Conservation (phyloP, 106 monocot species). For the Iris macrosiphon region DNA sequence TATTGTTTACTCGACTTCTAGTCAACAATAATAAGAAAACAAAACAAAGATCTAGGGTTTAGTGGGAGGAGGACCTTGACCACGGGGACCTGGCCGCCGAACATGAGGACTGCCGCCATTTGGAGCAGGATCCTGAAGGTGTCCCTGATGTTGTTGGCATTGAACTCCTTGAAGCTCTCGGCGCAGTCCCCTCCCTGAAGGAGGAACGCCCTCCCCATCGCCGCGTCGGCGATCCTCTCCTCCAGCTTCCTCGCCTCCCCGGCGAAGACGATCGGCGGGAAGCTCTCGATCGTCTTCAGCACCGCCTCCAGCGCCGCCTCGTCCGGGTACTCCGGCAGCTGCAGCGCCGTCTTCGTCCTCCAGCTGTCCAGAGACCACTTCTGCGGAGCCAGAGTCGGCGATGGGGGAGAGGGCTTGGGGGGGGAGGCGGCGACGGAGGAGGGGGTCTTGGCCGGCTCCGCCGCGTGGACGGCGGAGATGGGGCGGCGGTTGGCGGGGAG, state of each 20-base stretch:
- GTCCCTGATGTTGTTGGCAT: constrained; percentile 81
- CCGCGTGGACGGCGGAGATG: not conserved
- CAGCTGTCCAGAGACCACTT: constrained; percentile 75
- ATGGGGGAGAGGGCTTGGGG: not conserved
- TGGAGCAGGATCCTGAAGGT: constrained; percentile 82
- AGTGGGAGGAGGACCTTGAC: no score
- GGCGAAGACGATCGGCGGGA: constrained; percentile 85
- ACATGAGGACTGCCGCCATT: constrained; percentile 86
- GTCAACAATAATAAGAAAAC: no score
- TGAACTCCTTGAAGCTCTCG: constrained; percentile 97
- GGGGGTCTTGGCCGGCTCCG: constrained; percentile 2
- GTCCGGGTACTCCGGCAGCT: constrained; percentile 77
- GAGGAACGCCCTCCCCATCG: constrained; percentile 72
- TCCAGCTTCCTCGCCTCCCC: constrained; percentile 78
- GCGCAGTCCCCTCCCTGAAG: constrained; percentile 93
- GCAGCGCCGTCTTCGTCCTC: constrained; percentile 73
- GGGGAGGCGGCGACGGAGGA: no score
- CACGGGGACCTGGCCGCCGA: constrained; percentile 84
- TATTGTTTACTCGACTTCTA: no score
- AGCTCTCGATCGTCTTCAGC: constrained; percentile 52
- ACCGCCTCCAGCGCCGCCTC: constrained; percentile 54
- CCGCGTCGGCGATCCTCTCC: constrained; percentile 70
- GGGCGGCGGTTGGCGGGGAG: not conserved
- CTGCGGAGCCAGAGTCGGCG: constrained; percentile 5
- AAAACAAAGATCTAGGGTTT: no score